Evolutionary conservation across 2,329 filamentous ascomycete genomes (phyloP).

Genomic region (Phialemoniopsis sp.): DNA sequence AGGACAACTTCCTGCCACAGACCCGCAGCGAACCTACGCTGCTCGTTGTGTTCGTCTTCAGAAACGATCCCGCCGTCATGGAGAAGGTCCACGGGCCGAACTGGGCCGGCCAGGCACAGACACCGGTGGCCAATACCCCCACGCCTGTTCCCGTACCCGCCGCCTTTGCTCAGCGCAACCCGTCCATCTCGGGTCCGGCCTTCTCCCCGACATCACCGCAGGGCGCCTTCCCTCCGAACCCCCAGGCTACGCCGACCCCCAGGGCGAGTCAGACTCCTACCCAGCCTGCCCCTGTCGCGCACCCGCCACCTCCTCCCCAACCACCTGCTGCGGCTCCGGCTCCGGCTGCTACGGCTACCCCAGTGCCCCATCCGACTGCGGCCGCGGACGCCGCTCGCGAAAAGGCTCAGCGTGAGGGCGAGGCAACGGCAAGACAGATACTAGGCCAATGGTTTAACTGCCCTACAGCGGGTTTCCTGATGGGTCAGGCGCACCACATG

Average conservation of each 20-base stretch:
- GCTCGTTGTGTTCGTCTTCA: slow-evolving; percentile 80
- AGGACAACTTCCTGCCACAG: slow-evolving; percentile 74
- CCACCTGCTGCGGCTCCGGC: slow-evolving; percentile 8
- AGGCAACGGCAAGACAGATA: slow-evolving; percentile 8
- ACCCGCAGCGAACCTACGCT: slow-evolving; percentile 71
- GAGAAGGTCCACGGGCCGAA: slow-evolving; percentile 27
- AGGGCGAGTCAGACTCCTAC: slow-evolving; percentile 17
- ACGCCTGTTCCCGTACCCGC: slow-evolving; percentile 18
- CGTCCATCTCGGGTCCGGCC: slow-evolving; percentile 43
- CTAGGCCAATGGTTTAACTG: slow-evolving; percentile 54
- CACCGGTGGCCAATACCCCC: slow-evolving; percentile 18
- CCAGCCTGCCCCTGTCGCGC: slow-evolving; percentile 21
- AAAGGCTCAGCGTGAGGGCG: slow-evolving; percentile 8
- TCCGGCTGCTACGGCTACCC: slow-evolving; percentile 8
- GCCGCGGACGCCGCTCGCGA: slow-evolving; percentile 1
- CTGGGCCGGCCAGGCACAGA: slow-evolving; percentile 20
- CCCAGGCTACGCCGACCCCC: slow-evolving; percentile 7
- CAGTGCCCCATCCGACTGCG: not conserved
- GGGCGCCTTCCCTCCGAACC: slow-evolving; percentile 23
- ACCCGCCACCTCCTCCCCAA: slow-evolving; percentile 14
- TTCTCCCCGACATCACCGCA: slow-evolving; percentile 51
- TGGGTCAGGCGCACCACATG: slow-evolving; percentile 66
- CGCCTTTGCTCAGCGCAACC: slow-evolving; percentile 32
- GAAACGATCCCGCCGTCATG: slow-evolving; percentile 47
- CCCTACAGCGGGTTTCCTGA: slow-evolving; percentile 64